These are phyloP conservation scores for Apiospora koreana DNA, from an alignment of 2,329 filamentous ascomycete genomes.

Conservation along the genomic window DNA sequence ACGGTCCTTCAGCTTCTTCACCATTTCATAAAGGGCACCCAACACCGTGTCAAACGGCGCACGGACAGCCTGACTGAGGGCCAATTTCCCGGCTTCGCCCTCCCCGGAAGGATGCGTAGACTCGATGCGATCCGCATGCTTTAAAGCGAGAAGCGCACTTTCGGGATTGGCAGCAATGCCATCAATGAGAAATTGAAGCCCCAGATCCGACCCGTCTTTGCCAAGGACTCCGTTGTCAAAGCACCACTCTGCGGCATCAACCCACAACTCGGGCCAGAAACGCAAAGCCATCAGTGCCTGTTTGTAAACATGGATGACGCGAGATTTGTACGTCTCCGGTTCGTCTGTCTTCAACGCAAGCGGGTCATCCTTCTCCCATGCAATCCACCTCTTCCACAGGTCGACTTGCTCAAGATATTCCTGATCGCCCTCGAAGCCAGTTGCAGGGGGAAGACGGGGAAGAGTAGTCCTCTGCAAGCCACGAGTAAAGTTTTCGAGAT, in stretches of 20 bases:
- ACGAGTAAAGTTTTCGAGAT: conserved; percentile 84
- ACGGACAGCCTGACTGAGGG: conserved; percentile 76
- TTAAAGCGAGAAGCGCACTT: conserved; percentile 86
- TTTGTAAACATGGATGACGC: conserved; percentile 88
- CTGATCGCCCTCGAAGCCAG: conserved; percentile 82
- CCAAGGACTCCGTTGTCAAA: conserved; percentile 68
- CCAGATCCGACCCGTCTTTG: conserved; percentile 61
- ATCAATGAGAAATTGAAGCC: conserved; percentile 76
- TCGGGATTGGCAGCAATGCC: conserved; percentile 91
- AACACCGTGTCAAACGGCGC: conserved; percentile 83
- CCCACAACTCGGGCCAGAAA: conserved; percentile 97
- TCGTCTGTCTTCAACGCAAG: conserved; percentile 86
- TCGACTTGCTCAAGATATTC: conserved; percentile 84
- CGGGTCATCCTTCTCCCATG: conserved; percentile 93
- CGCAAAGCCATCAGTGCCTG: conserved; percentile 90
- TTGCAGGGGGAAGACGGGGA: conserved; percentile 78
- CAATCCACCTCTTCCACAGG: conserved; percentile 91
- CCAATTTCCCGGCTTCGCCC: conserved; percentile 70
- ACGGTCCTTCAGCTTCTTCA: conserved; percentile 69
- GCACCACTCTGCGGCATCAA: conserved; percentile 91
- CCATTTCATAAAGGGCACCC: conserved; percentile 83
- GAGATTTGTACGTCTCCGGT: conserved; percentile 69
- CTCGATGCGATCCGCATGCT: conserved; percentile 86
- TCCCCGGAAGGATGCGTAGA: conserved; percentile 76
- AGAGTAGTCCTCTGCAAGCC: conserved; percentile 76